Evolutionary conservation across 305 asterid species (phyloP).

Genomic region (Fraxinus baroniana): DNA sequence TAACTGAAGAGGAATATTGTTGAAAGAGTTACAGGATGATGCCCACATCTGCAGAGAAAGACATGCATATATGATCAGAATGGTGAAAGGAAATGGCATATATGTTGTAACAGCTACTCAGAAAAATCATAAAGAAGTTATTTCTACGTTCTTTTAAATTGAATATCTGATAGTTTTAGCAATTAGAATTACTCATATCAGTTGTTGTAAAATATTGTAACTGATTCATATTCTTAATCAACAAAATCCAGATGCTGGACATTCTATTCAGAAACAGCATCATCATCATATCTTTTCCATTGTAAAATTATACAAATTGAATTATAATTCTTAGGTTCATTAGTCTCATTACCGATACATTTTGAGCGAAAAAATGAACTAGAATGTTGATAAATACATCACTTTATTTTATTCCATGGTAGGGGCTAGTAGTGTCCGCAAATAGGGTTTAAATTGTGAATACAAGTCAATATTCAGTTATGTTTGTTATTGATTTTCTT

Average conservation of each 20-base stretch:
- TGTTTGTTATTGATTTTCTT: not conserved
- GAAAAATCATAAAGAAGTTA: not conserved
- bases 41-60: conserved; percentile 72
- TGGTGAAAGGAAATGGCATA: conserved; percentile 2
- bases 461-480: not conserved
- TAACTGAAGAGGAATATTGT: conserved; percentile 50
- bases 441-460: not conserved
- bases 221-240: not conserved
- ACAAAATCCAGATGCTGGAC: not conserved
- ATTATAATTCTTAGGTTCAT: not conserved
- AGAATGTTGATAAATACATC: not conserved
- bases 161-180: not conserved
- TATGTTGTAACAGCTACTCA: not conserved
- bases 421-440: not conserved
- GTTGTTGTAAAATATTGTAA: not conserved
- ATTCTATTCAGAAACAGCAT: not conserved
- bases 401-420: not conserved
- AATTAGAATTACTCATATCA: not conserved
- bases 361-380: not conserved
- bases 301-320: not conserved
- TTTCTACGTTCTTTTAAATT: conserved; percentile 13
- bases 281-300: not conserved
- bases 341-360: not conserved
- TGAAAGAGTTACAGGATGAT: conserved; percentile 48
- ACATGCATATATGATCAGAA: conserved; percentile 15